Evolutionary conservation across 495 filamentous ascomycete species (phyloP).

Genomic region (Podospora didyma): DNA sequence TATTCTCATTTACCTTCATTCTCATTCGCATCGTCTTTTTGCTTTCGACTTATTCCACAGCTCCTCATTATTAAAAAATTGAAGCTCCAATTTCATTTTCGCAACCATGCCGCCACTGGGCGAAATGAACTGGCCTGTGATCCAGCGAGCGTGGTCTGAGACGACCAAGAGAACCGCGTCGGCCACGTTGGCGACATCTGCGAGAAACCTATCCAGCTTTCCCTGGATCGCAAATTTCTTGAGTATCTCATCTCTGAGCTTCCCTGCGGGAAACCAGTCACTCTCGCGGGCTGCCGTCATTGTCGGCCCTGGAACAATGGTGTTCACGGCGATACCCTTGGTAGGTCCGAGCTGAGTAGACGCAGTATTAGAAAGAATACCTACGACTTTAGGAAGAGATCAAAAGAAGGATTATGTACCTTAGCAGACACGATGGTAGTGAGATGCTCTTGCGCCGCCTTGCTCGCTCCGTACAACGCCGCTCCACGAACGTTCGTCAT

Average conservation of each 20-base stretch:
- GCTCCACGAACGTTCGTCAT: slow-evolving; percentile 3
- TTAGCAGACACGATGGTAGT: slow-evolving; percentile 24
- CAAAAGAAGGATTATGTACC: slow-evolving; percentile 15
- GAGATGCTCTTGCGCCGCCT: slow-evolving; percentile 30
- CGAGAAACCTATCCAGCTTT: slow-evolving; percentile 20
- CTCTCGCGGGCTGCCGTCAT: slow-evolving; percentile 23
- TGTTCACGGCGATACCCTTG: slow-evolving; percentile 38
- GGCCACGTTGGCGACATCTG: slow-evolving; percentile 39
- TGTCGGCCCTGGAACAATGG: slow-evolving; percentile 32
- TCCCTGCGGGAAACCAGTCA: slow-evolving; percentile 1
- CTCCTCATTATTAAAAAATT: no score
- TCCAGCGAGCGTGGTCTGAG: slow-evolving; percentile 47
- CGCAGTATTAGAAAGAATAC: background rate
- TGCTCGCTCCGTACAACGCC: slow-evolving; percentile 27
- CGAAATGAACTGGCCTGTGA: slow-evolving; percentile 47
- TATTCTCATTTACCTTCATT: no score
- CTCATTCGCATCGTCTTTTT: no score
- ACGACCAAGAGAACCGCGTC: slow-evolving; percentile 44
- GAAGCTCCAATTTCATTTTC: no score
- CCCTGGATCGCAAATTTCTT: slow-evolving; percentile 28
- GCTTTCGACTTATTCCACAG: no score
- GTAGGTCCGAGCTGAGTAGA: slow-evolving; percentile 26
- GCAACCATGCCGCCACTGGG: slow-evolving; percentile 39
- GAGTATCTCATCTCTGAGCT: slow-evolving; percentile 2
- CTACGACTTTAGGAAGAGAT: no score